A percentile compares a stretch with the other conserved stretches of the same genome.
These are phyloP conservation scores for Polysphondylium violaceum DNA, from an alignment of 78 protist genomes.

Conservation along the genomic window DNA sequence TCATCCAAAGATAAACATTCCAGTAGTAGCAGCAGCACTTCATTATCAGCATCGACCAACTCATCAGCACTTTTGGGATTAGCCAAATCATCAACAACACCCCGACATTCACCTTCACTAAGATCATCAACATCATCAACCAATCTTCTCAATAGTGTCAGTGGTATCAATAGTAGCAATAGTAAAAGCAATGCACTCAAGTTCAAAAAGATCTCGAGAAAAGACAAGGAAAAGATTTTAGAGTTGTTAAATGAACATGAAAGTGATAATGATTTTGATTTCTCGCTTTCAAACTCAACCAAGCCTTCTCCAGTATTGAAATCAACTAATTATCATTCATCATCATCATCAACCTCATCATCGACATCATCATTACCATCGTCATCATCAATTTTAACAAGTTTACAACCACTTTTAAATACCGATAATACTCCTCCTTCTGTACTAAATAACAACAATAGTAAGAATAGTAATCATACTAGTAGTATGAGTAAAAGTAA, in stretches of 20 bases:
- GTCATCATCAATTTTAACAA: not conserved
- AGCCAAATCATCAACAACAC: not conserved
- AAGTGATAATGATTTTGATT: slow-evolving; percentile 27
- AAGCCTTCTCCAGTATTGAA: not conserved
- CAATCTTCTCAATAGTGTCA: too few relatives aligned
- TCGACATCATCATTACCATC: not conserved
- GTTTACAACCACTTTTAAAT: slow-evolving; percentile 4
- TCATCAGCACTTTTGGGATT: slow-evolving; percentile 7
- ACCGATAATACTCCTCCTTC: too few relatives aligned
- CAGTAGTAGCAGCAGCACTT: not conserved
- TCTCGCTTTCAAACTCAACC: slow-evolving; percentile 19
- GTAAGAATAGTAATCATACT: too few relatives aligned
- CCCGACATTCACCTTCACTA: not conserved
- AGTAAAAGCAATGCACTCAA: slow-evolving; percentile 11
- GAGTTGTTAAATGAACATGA: slow-evolving; percentile 49
- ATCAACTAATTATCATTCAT: too few relatives aligned
- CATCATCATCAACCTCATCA: not conserved
- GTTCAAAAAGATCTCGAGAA: too few relatives aligned
- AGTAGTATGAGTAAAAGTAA: too few relatives aligned
- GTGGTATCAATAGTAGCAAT: not conserved
- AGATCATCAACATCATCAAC: not conserved
- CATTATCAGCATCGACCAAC: slow-evolving; percentile 1
- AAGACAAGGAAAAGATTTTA: slow-evolving; percentile 39
- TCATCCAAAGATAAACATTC: not conserved
- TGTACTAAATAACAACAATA: too few relatives aligned